Evolutionary conservation across 345 rosid species (phyloP).

Genomic region (Corchorus olitorius): DNA sequence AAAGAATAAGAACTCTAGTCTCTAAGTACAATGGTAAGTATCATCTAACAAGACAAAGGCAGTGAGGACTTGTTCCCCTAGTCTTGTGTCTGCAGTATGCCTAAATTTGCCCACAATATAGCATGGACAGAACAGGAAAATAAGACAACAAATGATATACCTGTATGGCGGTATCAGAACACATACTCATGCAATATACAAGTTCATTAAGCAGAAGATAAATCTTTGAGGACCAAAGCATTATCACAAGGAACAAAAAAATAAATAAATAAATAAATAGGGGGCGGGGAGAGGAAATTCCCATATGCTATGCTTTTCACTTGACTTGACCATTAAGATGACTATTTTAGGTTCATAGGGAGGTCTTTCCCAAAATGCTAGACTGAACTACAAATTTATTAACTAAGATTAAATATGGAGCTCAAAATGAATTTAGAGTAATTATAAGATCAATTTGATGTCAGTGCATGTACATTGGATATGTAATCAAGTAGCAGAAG

Average conservation of each 20-base stretch:
- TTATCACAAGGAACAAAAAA: background rate
- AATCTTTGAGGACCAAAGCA: background rate
- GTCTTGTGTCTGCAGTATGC: background rate
- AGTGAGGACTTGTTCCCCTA: background rate
- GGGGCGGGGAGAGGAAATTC: too few relatives aligned
- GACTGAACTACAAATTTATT: background rate
- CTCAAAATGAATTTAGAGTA: background rate
- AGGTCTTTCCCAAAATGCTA: conserved; percentile 4
- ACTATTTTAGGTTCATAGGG: background rate
- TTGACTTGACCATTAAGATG: background rate
- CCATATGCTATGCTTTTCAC: background rate
- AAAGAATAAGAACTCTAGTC: too few relatives aligned
- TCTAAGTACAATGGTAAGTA: too few relatives aligned
- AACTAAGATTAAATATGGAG: background rate
- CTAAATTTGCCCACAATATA: background rate
- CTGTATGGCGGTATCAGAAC: background rate
- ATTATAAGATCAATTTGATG: too few relatives aligned
- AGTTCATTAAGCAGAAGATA: background rate
- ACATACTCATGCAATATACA: background rate
- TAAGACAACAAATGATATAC: background rate
- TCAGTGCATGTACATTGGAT: background rate
- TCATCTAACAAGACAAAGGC: background rate
- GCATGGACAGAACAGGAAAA: background rate
- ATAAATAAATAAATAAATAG: too few relatives aligned
- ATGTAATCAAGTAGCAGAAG: background rate